Base-by-base conservation (phyloP, 2,329 filamentous ascomycete species). In the Chaetomium globosum region DNA sequence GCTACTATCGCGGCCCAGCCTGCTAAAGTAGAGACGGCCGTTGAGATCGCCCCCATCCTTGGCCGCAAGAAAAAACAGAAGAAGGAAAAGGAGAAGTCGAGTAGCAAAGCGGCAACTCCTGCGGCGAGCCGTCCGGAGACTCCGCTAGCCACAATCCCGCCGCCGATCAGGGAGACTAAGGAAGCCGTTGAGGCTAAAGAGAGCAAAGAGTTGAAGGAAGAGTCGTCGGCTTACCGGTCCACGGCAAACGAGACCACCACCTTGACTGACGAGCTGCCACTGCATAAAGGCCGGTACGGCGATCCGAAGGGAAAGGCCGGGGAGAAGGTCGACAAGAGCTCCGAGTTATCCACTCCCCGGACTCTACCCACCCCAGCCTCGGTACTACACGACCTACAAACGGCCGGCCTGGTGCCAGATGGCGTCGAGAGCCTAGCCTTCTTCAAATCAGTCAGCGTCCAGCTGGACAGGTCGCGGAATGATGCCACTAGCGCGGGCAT, bases 11-110 rank as follows among this genome's bases (percentile, higher is more conserved):
- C 77, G 3, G 84, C 68, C 21, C 71, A 86, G 67, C 71, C 78
- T 0, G 72, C 84, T 68, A 81, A 82, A 57, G 72, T 78, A 16
- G 87, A 88, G 65, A 76, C 81, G 13, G 81, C 85, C 59, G 78
- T 79, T 19, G 83, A 86, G 69, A 84, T 86, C 69, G 91, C 87
- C 8, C 91, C 92, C 0, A 89, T 96, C 49, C 75, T 92, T 57
- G 90, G 90, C 39, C 86, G 91, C 60, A 93, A 93, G 81, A 94
- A 92, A 81, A 95, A 94, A 79, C 86, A 91, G 75, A 93, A 91
- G 81, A 94, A 92, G 77, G 87, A 89, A 71, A 88, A 86, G 67
- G 78, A 77, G 71, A 73, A 71, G 36, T 59, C 69, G 23, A 73
- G 70, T 54, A 69, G 63, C 51, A 58, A 52, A 13, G 75, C 70